Evolutionary conservation across 2,329 filamentous ascomycete species (phyloP), one percentile per base, ranked within the genome.

Genomic region (Amylocarpus encephaloides): DNA sequence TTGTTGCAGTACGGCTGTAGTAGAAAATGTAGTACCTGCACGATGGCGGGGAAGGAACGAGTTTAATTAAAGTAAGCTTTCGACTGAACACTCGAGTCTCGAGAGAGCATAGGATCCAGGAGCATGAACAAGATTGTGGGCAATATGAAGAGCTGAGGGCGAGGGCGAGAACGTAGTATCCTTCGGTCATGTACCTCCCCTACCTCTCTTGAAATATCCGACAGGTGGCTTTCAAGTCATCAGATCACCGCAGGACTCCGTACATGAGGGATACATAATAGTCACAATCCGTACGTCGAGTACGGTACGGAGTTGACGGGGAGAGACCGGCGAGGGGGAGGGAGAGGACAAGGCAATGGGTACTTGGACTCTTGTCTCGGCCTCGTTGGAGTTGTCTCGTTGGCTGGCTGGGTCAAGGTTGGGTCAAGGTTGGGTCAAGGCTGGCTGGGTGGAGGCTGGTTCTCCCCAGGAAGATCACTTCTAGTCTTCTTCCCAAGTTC

Each of bases 281-380:
- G 47, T 42, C 53, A 53, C 57, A 60, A 48, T 43, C 56, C 55
- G 39, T 40, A 59, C 41, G 59, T 59, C 52, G 51, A 55, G 36
- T 54, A 56, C 52, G 59, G 36, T 54, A 56, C 52, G 59, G 51
- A 59, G 50, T 56, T 59, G 50, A 57, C 50, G 54, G 59, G 59
- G 62, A 50, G 16, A 55, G 43, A 54, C 46, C 41, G 47, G 46
- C 48, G 41, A 43, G 53, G 42, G 44, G 53, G 39, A 43, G 7
- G 22, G 22, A 26, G 50, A 50, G 49, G 50, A 38, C 36, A 44
- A 15, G 18, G 54, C 46, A 46, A 49, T 61, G 35, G 59, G 58
- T 63, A 63, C 58, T 60, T 62, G 59, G 59, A 61, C n/a, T n/a
- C n/a, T n/a, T n/a, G n/a, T n/a, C n/a, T n/a, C 29, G 39, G 33